Conservation (phyloP, 2,329 filamentous ascomycete genomes). For the Harringtonia lauricola region DNA sequence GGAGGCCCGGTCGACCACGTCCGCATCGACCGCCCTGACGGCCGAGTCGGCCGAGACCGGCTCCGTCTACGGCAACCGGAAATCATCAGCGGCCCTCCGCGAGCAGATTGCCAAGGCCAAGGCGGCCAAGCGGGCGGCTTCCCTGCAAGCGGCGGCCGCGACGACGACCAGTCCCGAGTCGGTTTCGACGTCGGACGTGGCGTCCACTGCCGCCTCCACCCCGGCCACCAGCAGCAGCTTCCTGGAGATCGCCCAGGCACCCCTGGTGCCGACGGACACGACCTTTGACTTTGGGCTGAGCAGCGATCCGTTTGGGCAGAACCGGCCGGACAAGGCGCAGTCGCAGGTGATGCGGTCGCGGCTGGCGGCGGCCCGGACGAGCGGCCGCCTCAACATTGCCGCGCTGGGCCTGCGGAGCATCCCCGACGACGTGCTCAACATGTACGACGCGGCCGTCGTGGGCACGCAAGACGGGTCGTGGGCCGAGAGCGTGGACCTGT, state of each 20-base stretch:
- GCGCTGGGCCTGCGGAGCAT: slow-evolving; percentile 71
- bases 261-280: slow-evolving; percentile 34
- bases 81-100: slow-evolving; percentile 70
- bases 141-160: slow-evolving; percentile 12
- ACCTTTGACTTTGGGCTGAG: slow-evolving; percentile 47
- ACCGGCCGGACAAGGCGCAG: slow-evolving; percentile 42
- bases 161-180: neutral
- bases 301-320: slow-evolving; percentile 62
- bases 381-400: slow-evolving; percentile 79
- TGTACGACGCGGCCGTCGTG: slow-evolving; percentile 73
- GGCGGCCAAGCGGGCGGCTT: slow-evolving; percentile 56
- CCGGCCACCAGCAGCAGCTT: neutral
- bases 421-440: slow-evolving; percentile 71
- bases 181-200: neutral
- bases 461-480: slow-evolving; percentile 57
- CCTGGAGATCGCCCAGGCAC: slow-evolving; percentile 15
- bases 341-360: slow-evolving; percentile 63
- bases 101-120: slow-evolving; percentile 92
- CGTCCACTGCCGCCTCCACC: neutral
- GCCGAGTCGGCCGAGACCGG: slow-evolving; percentile 23
- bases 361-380: slow-evolving; percentile 59
- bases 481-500: slow-evolving; percentile 86
- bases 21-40: slow-evolving; percentile 25
- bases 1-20: slow-evolving; percentile 24
- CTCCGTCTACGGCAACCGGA: slow-evolving; percentile 26